Evolutionary conservation across 1,139 yeast species (phyloP), one percentile per base, ranked within the genome.

Genomic region (Candida sojae): DNA sequence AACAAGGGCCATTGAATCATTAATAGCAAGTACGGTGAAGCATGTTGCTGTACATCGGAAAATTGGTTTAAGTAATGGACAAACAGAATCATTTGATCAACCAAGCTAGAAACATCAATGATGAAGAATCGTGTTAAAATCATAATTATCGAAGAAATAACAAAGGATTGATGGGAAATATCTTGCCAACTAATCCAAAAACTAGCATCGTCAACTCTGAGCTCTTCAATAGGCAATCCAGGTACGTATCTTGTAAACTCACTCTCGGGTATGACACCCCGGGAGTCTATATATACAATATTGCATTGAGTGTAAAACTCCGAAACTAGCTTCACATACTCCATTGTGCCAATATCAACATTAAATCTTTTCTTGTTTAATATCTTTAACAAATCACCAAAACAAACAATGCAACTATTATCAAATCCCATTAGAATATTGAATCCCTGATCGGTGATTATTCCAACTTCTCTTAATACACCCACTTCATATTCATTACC

Each of bases 1-100:
- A 77, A 66, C 59, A 82, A 75, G 17, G 86, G 83, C 72, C 84
- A 77, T 55, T 82, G 86, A 25, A 84, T 55, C 69, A 75, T 64
- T 64, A 74, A 60, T 26, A 67, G 51, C 12, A 67, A 47, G 30
- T 53, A 55, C 25, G 54, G 55, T 9, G 54, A 56, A 28, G 64
- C 60, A 41, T 63, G 66, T 33, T 61, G 56, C 49, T 61, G 34
- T 34, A 55, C 39, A 58, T 64, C 58, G 34, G 34, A 62, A 57
- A 38, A 57, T 10, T 34, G 51, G 45, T 34, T 50, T 31, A 69
- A 57, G 40, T 60, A 64, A 23, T 51, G 50, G 21, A 57, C 56
- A 48, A 54, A 61, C 34, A 67, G 62, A 55, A 63, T 59, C 12
- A 63, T 51, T 23, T 55, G 55, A 12, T 55, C 54, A 11, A 68